Evolutionary conservation across 768 basidiomycete genomes (phyloP).

Genomic region (Dentipellis sp.): DNA sequence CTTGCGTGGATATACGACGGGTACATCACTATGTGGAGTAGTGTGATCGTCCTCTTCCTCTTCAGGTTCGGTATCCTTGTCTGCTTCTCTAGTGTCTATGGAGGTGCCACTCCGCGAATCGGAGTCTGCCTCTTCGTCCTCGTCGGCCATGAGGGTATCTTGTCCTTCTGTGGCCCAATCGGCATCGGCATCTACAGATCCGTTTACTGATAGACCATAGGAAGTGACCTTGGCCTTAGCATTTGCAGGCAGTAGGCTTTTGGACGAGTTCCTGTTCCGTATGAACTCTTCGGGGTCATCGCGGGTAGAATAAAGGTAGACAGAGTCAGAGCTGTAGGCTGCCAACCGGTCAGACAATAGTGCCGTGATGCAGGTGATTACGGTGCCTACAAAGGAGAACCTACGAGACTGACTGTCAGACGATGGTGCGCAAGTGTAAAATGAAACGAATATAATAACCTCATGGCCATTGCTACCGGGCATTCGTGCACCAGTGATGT

Average conservation of each 20-base stretch:
- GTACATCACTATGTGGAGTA: slow-evolving; percentile 25
- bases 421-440: background rate
- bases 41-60: slow-evolving; percentile 21
- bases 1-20: slow-evolving; percentile 52
- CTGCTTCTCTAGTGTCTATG: background rate
- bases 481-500: slow-evolving; percentile 73
- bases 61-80: slow-evolving; percentile 16
- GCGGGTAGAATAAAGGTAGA: slow-evolving; percentile 65
- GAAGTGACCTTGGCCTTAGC: background rate
- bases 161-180: background rate
- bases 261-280: slow-evolving; percentile 6
- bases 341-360: background rate
- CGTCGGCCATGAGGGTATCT: background rate
- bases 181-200: background rate
- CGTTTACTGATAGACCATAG: background rate
- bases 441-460: slow-evolving; percentile 27
- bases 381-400: slow-evolving; percentile 49
- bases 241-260: slow-evolving; percentile 13
- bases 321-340: slow-evolving; percentile 70
- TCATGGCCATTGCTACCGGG: slow-evolving; percentile 66
- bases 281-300: slow-evolving; percentile 41
- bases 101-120: background rate
- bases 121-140: background rate
- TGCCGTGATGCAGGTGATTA: background rate
- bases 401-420: slow-evolving; percentile 25